A percentile compares a stretch with the other conserved stretches of the same genome.
Evolutionary conservation across 495 filamentous ascomycete species (phyloP).

Genomic region (Beverwykella pulmonaria): DNA sequence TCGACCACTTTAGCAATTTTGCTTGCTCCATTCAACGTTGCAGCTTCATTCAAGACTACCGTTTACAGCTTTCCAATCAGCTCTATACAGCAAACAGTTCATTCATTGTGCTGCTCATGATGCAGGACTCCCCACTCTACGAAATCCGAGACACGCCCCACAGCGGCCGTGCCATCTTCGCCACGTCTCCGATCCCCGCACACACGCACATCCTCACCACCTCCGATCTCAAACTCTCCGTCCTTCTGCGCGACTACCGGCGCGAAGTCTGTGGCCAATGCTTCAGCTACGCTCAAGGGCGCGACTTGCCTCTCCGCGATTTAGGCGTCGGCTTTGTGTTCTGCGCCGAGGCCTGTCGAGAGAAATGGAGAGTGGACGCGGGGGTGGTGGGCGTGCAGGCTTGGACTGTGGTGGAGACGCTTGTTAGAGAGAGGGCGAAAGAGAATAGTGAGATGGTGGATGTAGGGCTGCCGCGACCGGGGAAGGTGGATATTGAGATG

Average conservation of each 20-base stretch:
- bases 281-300: slow-evolving; percentile 45
- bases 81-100: slow-evolving; percentile 7
- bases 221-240: slow-evolving; percentile 30
- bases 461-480: slow-evolving; percentile 21
- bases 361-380: slow-evolving; percentile 27
- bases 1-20: no score
- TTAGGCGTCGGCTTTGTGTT: slow-evolving; percentile 39
- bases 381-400: slow-evolving; percentile 38
- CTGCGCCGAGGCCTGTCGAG: slow-evolving; percentile 37
- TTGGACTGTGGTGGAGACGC: slow-evolving; percentile 32
- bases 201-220: slow-evolving; percentile 33
- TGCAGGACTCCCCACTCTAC: slow-evolving; percentile 20
- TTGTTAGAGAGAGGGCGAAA: slow-evolving; percentile 20
- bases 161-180: slow-evolving; percentile 45
- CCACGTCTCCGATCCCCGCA: slow-evolving; percentile 30
- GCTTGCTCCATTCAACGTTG: no score
- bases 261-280: slow-evolving; percentile 47
- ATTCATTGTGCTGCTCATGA: background rate
- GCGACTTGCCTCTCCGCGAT: slow-evolving; percentile 36
- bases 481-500: slow-evolving; percentile 15
- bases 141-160: slow-evolving; percentile 36
- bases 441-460: slow-evolving; percentile 35
- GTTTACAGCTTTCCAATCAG: background rate
- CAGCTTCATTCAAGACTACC: no score
- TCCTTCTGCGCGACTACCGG: slow-evolving; percentile 44